Evolutionary conservation across 495 filamentous ascomycete species (phyloP), one percentile per base, ranked within the genome.

Genomic region (Pyronema domesticum): DNA sequence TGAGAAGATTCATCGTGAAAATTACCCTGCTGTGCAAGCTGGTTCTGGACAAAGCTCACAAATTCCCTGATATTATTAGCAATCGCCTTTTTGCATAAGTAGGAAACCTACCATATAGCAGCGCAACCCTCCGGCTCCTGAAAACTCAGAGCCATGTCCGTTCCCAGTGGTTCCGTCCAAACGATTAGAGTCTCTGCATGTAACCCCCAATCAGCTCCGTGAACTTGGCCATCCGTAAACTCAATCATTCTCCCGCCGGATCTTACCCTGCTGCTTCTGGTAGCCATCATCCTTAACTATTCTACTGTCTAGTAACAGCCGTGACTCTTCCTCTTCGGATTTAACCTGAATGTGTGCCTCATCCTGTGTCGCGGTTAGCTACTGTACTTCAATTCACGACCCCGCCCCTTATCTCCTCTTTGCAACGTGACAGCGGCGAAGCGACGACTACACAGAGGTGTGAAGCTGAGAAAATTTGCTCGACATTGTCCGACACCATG

Each of bases 91-190:
- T 3, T 13, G 5, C 3, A 47, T 1, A 14, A 10, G 13, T 43
- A 55, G 13, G 23, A 47, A 37, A 57, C 71, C 61, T 68, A 93
- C 91, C 91, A 98, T 68, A 96, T 95, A 18, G 80, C 73, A 9
- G 81, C 80, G 68, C 91, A 98, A 13, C 93, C 91, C 55, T 96
- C 91, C 3, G 91, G 83, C 68, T 96, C 93, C 69, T 98, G 91
- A 68, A 98, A 98, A 68, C 89, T 95, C 53, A 98, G 76, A 35
- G 91, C 91, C 91, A 98, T 96, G 65, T 98, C 91, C 55, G 85
- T 80, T 30, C 83, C 83, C 70, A 78, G 69, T 23, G 74, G 73
- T 64, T 98, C 91, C 15, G 91, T 95, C 91, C 91, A 98, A 45
- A 98, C 88, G 46, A 98, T 98, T 45, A 98, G 77, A 13, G 91